A percentile compares a stretch with the other conserved stretches of the same genome.
phyloP scores from a whole-genome alignment of 352 stramenopile genomes.

The Achlya hypogyna region DNA sequence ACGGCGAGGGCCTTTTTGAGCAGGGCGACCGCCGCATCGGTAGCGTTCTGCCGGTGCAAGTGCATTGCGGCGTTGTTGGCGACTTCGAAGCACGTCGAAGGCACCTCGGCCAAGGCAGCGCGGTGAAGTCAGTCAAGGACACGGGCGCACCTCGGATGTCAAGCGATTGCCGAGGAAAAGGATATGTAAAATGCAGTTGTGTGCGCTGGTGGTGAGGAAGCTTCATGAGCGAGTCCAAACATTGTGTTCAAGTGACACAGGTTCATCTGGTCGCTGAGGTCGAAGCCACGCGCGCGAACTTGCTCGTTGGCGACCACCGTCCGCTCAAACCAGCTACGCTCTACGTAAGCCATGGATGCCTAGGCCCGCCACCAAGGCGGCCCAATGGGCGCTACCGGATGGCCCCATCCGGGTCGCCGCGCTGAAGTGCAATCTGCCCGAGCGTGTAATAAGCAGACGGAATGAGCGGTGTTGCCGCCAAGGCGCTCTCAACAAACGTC shows the following conservation, averaged over 20 bases:
- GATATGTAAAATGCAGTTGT: constrained; percentile 1
- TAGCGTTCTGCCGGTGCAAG: neutral
- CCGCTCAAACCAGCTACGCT: neutral
- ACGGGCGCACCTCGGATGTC: neutral
- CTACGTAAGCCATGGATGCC: neutral
- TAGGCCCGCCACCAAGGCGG: no score
- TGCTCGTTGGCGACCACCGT: neutral
- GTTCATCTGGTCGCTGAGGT: neutral
- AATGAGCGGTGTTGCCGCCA: neutral
- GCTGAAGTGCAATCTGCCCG: neutral
- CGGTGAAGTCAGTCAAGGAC: no score
- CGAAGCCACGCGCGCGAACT: neutral
- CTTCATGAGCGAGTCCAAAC: neutral
- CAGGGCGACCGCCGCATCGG: neutral
- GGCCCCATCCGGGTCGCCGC: neutral
- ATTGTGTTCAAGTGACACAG: neutral
- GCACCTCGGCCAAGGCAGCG: neutral
- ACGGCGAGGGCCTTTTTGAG: neutral
- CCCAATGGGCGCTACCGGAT: no score
- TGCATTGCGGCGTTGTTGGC: neutral
- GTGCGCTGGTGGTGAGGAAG: neutral
- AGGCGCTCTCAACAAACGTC: neutral
- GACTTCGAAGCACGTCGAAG: neutral
- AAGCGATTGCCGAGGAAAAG: neutral
- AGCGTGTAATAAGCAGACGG: neutral